phyloP scores from a whole-genome alignment of 192 early-diverging fungal species.

The Glomus cerebriforme region DNA sequence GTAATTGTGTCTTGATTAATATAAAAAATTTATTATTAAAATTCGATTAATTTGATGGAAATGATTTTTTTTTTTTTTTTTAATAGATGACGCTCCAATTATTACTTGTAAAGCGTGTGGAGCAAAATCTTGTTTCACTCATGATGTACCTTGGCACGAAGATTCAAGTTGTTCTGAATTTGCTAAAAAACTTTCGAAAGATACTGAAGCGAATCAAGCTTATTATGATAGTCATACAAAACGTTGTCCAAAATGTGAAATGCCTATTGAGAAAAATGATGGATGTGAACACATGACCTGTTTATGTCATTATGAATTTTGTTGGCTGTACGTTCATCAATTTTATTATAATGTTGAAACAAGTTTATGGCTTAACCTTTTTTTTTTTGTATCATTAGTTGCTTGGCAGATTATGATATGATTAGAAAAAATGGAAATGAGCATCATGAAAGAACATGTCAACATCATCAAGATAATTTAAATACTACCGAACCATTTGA shows the following conservation, averaged over 20 bases:
- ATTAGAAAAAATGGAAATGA: slow-evolving; percentile 19
- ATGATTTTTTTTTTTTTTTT: too few species aligned
- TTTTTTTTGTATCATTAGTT: neutral
- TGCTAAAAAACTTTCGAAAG: neutral
- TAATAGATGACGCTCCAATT: slow-evolving; percentile 9
- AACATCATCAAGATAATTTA: neutral
- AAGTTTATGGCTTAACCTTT: neutral
- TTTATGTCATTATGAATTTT: slow-evolving; percentile 11
- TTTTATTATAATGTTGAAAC: neutral
- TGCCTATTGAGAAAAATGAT: slow-evolving; percentile 15
- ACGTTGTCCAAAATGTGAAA: slow-evolving; percentile 10
- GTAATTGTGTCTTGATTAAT: too few species aligned
- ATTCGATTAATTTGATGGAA: too few species aligned
- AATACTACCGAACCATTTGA: too few species aligned
- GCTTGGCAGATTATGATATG: neutral
- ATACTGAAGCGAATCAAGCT: neutral
- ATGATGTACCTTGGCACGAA: slow-evolving; percentile 26
- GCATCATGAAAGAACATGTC: slow-evolving; percentile 14
- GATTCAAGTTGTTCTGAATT: slow-evolving; percentile 4
- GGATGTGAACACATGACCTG: slow-evolving; percentile 30
- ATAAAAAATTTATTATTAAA: too few species aligned
- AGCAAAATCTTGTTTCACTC: slow-evolving; percentile 14
- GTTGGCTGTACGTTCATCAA: slow-evolving; percentile 19
- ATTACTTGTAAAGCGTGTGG: slow-evolving; percentile 24
- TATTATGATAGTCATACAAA: slow-evolving; percentile 24